Conservation (phyloP, 345 rosid species). For the Odontarrhena argentea region DNA sequence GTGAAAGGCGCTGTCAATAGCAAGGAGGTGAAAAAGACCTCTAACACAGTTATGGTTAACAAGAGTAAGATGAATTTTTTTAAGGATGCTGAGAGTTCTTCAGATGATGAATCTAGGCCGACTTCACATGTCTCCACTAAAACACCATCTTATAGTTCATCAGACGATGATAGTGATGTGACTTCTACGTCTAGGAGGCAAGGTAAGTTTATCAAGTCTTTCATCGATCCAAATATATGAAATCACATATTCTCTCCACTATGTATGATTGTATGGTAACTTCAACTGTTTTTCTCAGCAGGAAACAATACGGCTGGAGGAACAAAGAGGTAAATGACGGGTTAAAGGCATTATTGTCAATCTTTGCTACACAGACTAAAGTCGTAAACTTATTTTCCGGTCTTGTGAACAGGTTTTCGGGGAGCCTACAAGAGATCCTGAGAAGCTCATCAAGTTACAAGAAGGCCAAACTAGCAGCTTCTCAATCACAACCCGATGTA, state of each 20-base stretch:
- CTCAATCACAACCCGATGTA: conserved; percentile 34
- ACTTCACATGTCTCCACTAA: conserved; percentile 57
- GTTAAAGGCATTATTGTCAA: not conserved
- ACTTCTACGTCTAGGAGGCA: conserved; percentile 42
- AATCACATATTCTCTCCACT: not conserved
- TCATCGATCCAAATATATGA: not conserved
- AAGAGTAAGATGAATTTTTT: conserved; percentile 31
- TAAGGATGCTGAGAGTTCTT: conserved; percentile 48
- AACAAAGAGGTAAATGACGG: conserved; percentile 14
- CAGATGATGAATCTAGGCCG: conserved; percentile 38
- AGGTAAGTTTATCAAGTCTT: conserved; percentile 46
- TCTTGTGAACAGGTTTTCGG: conserved; percentile 18
- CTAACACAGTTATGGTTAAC: conserved; percentile 11
- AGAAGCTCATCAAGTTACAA: conserved; percentile 43
- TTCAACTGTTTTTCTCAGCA: conserved; percentile 16
- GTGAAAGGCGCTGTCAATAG: conserved; percentile 29
- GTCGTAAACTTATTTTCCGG: not conserved
- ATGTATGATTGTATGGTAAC: conserved; percentile 21
- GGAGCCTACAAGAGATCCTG: conserved; percentile 34
- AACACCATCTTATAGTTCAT: conserved; percentile 57
- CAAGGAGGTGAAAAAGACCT: conserved; percentile 35
- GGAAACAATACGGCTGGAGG: conserved; percentile 30
- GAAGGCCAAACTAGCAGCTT: conserved; percentile 39
- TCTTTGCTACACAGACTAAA: not conserved
- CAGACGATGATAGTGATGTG: conserved; percentile 57